These are phyloP conservation scores for barley (Hordeum vulgare) DNA, from an alignment of 176 grass and related monocot species.

Conservation along the genomic window DNA sequence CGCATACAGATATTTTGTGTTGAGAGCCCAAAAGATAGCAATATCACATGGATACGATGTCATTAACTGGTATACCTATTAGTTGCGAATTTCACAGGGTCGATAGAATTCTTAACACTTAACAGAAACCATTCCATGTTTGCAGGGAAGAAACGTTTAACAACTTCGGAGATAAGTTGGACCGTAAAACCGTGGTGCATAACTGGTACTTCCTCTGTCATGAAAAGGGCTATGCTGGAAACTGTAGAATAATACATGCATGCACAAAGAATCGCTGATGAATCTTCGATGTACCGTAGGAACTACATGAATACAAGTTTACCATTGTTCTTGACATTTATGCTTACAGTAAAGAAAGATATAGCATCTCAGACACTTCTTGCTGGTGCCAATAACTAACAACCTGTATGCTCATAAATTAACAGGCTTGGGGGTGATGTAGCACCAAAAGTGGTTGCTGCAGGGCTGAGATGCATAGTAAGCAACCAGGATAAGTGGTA, in stretches of 20 bases:
- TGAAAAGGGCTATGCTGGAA: not conserved
- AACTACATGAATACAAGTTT: slow-evolving; percentile 5
- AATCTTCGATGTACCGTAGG: not conserved
- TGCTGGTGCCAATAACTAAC: slow-evolving; percentile 15
- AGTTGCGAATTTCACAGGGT: slow-evolving; percentile 2
- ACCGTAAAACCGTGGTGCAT: slow-evolving; percentile 71
- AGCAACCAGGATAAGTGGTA: slow-evolving; percentile 96
- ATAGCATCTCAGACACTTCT: not conserved
- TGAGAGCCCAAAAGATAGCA: slow-evolving; percentile 80
- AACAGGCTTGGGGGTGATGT: slow-evolving; percentile 66
- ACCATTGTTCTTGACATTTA: not conserved
- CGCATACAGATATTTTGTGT: slow-evolving; percentile 82
- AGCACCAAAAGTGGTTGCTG: slow-evolving; percentile 61
- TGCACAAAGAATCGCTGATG: not conserved
- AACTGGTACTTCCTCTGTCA: slow-evolving; percentile 60
- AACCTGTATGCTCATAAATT: not conserved
- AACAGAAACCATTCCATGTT: not conserved
- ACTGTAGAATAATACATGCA: not conserved
- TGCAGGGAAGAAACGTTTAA: slow-evolving; percentile 88
- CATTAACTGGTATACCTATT: slow-evolving; percentile 64
- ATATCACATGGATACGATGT: slow-evolving; percentile 83
- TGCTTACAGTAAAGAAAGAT: not conserved
- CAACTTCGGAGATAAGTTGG: slow-evolving; percentile 70
- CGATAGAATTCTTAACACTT: slow-evolving; percentile 10
- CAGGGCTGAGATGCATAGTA: slow-evolving; percentile 85